Conservation (phyloP, 148 eudicot species). For the Arbutus unedo region DNA sequence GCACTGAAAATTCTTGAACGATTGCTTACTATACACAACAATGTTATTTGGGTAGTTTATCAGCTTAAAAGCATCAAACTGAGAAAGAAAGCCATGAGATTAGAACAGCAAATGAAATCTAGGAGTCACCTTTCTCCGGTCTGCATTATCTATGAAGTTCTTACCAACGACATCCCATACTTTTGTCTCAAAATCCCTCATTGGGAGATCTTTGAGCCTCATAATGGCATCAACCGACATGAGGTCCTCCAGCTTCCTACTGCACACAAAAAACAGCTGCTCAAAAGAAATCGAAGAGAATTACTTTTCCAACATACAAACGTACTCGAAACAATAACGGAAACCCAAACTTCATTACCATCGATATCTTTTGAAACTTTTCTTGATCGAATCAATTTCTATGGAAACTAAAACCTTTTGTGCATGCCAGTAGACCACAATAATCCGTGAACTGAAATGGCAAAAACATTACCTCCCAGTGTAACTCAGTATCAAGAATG, state of each 20-base stretch:
- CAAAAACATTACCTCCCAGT: neutral
- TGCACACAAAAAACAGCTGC: constrained; percentile 20
- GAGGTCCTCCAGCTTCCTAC: constrained; percentile 46
- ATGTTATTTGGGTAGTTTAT: neutral
- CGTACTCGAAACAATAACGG: too few relatives aligned
- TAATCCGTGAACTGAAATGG: neutral
- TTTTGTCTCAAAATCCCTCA: constrained; percentile 43
- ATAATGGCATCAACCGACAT: constrained; percentile 29
- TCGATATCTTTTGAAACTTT: neutral
- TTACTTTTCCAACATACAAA: too few relatives aligned
- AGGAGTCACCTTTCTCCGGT: constrained; percentile 47
- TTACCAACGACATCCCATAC: constrained; percentile 57
- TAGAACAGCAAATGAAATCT: neutral
- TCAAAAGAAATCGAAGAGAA: neutral
- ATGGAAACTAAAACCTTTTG: neutral
- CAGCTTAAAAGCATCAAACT: constrained; percentile 15
- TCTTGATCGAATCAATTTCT: neutral
- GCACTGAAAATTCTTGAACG: neutral
- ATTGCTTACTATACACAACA: neutral
- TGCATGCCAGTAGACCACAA: neutral
- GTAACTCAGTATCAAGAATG: constrained; percentile 13
- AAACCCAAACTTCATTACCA: neutral
- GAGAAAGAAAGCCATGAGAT: neutral
- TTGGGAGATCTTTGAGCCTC: constrained; percentile 24
- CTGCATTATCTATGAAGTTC: constrained; percentile 24